Conservation (phyloP, 805 yeast species). For the Saccharomycopsis olivae region DNA sequence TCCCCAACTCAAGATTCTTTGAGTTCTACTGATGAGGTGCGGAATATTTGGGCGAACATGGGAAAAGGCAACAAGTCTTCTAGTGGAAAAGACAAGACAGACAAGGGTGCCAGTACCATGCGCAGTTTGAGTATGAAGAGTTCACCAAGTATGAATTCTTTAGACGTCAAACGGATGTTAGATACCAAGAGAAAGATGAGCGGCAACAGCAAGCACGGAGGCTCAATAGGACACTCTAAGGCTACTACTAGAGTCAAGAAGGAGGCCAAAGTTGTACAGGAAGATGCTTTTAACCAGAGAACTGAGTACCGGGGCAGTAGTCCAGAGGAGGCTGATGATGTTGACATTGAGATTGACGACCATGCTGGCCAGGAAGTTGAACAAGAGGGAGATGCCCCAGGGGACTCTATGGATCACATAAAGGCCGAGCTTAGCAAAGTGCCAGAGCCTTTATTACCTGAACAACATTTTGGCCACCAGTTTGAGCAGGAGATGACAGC, state of each 20-base stretch:
- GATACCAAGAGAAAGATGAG: slow-evolving; percentile 21
- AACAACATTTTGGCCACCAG: slow-evolving; percentile 18
- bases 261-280: not conserved
- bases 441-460: slow-evolving; percentile 19
- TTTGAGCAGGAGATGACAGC: slow-evolving; percentile 14
- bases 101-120: slow-evolving; percentile 25
- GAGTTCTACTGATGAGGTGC: slow-evolving; percentile 18
- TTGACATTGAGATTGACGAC: slow-evolving; percentile 1
- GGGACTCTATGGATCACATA: slow-evolving; percentile 11
- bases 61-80: too few relatives aligned
- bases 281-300: slow-evolving; percentile 10
- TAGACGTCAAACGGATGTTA: slow-evolving; percentile 33
- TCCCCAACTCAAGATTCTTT: slow-evolving; percentile 18
- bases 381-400: slow-evolving; percentile 5
- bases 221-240: not conserved
- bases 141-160: slow-evolving; percentile 37
- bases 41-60: slow-evolving; percentile 16
- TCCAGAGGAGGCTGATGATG: slow-evolving; percentile 1
- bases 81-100: not conserved
- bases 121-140: slow-evolving; percentile 37
- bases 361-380: slow-evolving; percentile 2
- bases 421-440: slow-evolving; percentile 13
- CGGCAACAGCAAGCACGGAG: too few relatives aligned
- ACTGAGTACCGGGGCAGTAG: slow-evolving; percentile 12
- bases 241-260: not conserved